These are phyloP conservation scores for Ophiostoma triangulosporum DNA, from an alignment of 2,329 filamentous ascomycete genomes.

Conservation along the genomic window DNA sequence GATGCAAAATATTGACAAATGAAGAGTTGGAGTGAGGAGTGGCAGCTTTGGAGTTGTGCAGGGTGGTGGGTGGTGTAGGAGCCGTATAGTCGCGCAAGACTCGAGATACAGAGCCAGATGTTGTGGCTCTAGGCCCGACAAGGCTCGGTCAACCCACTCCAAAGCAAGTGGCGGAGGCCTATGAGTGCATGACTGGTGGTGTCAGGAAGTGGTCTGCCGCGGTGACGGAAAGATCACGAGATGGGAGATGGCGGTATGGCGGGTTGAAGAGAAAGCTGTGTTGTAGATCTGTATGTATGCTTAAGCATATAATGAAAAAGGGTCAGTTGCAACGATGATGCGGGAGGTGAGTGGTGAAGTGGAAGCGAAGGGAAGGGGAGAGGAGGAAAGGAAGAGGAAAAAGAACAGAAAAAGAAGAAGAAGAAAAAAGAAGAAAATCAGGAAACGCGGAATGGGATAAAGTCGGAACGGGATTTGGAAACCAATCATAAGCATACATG, in stretches of 20 bases:
- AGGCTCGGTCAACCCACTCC: constrained; percentile 1
- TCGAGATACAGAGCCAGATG: not conserved
- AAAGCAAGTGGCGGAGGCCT: not conserved
- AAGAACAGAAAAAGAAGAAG: not conserved
- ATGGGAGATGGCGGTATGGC: not conserved
- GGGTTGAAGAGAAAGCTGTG: not conserved
- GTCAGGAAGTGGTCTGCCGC: not conserved
- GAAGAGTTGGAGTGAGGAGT: not conserved
- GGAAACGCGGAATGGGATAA: not conserved
- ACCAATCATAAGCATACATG: not conserved
- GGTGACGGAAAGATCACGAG: not conserved
- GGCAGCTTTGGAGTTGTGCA: not conserved
- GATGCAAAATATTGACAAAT: not conserved
- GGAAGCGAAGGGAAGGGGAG: not conserved
- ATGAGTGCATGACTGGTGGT: not conserved
- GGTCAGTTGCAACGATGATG: not conserved
- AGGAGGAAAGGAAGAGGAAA: not conserved
- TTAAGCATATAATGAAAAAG: not conserved
- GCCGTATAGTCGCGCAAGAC: not conserved
- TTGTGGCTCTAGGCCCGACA: not conserved
- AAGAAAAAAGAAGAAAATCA: not conserved
- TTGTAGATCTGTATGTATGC: not conserved
- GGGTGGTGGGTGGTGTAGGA: too few relatives aligned
- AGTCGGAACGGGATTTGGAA: not conserved
- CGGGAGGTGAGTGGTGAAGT: not conserved